Evolutionary conservation across 345 rosid genomes (phyloP), one percentile per base, ranked within the genome.

Genomic region (Dipteronia sinensis): DNA sequence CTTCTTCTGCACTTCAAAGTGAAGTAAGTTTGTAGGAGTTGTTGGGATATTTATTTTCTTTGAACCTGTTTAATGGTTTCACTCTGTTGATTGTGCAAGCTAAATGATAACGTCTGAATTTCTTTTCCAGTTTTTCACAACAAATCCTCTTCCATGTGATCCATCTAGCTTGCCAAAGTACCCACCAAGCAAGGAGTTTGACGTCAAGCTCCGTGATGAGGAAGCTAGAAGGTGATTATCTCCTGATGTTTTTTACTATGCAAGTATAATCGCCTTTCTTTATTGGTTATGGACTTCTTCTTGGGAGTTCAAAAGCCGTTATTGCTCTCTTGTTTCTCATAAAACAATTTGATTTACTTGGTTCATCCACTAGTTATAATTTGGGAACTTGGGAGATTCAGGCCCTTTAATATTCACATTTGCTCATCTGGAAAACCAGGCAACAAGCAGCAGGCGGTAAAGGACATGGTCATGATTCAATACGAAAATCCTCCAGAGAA

Each of bases 171-270:
- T 89, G 85, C 90, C 92, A 13, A 87, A 82, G 78, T 81, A 89
- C 75, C 90, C 88, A 20, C 86, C 89, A 16, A 85, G 85, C 82
- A 89, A 85, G 82, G 92, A 89, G 76, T 84, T 85, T 29, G 90
- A 85, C 75, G 84, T 75, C 63, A 89, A 86, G 69, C 73, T 82
- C 59, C 84, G 82, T 62, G 77, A 87, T 38, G 88, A 81, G 62
- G 87, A 86, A 62, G 73, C 80, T n/a, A 82, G 79, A 84, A 87
- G 88, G 92, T 87, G 53, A 77, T 38, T 42, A 64, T 38, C 77
- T 64, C 44, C 46, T 27, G 56, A 49, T 23, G 16, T 68, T 38
- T 5, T 23, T 4, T 58, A n/a, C 63, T 38, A 11, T 10, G 49
- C 49, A 73, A 40, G 7, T 23, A 59, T 64, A 17, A 34, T 42